Evolutionary conservation across 78 protist species (phyloP).

Genomic region (Dictyostelium capitatum): DNA sequence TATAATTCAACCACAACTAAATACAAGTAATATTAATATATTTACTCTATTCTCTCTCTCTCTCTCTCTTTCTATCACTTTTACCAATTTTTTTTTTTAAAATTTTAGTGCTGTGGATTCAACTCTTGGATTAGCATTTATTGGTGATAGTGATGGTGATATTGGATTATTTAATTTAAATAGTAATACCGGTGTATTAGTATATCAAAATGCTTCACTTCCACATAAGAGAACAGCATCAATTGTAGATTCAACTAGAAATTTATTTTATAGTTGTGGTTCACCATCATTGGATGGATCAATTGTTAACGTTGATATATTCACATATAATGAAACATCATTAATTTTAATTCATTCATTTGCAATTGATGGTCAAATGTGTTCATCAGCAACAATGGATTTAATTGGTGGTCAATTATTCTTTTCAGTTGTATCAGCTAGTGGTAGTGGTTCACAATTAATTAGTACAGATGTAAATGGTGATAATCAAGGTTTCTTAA

Average conservation of each 20-base stretch:
- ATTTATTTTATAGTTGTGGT: conserved; percentile 3
- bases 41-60: no score
- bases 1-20: no score
- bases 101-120: conserved; percentile 20
- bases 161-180: background rate
- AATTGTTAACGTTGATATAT: background rate
- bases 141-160: conserved; percentile 29
- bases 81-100: background rate
- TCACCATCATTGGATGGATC: background rate
- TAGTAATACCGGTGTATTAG: no score
- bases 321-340: background rate
- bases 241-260: background rate
- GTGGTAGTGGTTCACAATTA: background rate
- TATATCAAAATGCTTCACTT: background rate
- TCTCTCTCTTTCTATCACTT: background rate
- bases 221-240: background rate
- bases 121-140: background rate
- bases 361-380: background rate
- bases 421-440: background rate
- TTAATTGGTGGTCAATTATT: conserved; percentile 33
- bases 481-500: background rate
- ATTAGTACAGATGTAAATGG: conserved; percentile 15
- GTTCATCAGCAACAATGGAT: conserved; percentile 14
- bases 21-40: no score
- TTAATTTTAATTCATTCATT: background rate